phyloP scores from a whole-genome alignment of 495 filamentous ascomycete genomes.

The Talaromyces borbonicus region DNA sequence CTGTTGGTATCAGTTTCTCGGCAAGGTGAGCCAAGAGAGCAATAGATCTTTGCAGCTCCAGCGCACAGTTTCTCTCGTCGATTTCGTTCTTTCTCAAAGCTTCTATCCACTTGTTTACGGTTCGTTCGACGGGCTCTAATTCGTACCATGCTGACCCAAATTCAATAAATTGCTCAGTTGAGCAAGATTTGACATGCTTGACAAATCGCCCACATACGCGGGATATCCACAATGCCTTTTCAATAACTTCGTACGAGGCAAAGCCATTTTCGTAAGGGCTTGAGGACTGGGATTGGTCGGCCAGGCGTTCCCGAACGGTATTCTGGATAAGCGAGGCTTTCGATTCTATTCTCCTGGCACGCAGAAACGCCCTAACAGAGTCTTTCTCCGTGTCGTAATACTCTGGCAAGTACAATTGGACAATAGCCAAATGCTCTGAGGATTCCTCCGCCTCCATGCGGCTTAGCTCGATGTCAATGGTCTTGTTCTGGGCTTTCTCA shows the following conservation, averaged over 20 bases:
- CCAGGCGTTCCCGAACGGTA: constrained; percentile 69
- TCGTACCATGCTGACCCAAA: constrained; percentile 76
- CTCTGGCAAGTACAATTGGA: constrained; percentile 83
- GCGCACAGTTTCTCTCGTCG: constrained; percentile 69
- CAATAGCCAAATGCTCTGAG: constrained; percentile 73
- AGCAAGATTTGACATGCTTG: constrained; percentile 63
- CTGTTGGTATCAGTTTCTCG: constrained; percentile 64
- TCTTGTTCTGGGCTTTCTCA: constrained; percentile 83
- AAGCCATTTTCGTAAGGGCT: constrained; percentile 60
- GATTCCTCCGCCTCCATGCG: constrained; percentile 87
- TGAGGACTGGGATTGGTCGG: constrained; percentile 40
- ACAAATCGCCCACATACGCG: constrained; percentile 78
- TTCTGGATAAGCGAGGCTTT: constrained; percentile 72
- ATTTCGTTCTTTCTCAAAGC: constrained; percentile 72
- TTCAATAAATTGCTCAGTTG: constrained; percentile 61
- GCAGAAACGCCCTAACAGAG: constrained; percentile 72
- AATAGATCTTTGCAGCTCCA: constrained; percentile 69
- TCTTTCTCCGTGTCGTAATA: constrained; percentile 69
- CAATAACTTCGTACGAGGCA: constrained; percentile 65
- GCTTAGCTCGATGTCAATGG: constrained; percentile 80
- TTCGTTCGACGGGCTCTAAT: constrained; percentile 84
- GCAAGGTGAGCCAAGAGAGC: constrained; percentile 77
- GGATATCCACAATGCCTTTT: constrained; percentile 77
- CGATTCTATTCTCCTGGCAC: constrained; percentile 81
- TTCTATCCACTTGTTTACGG: constrained; percentile 84